Percentiles rank a stretch among this genome's conserved stretches.
Conservation (phyloP, 2,329 filamentous ascomycete species). For the Pseudocercospora eumusae region DNA sequence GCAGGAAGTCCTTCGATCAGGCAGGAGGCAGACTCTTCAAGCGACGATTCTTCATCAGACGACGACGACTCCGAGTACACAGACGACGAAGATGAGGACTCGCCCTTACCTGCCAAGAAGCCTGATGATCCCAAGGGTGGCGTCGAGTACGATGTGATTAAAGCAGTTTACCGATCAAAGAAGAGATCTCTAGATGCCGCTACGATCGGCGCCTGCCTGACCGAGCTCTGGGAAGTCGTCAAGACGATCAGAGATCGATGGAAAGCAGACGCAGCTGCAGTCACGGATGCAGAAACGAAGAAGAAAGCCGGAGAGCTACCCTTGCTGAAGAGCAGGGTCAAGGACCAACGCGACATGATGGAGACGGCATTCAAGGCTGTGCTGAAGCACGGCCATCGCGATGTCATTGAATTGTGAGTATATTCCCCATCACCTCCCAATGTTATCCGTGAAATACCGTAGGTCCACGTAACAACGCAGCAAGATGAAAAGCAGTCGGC, state of each 20-base stretch:
- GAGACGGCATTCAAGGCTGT: slow-evolving; percentile 53
- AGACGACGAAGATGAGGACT: slow-evolving; percentile 54
- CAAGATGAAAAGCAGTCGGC: not conserved
- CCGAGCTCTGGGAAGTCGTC: slow-evolving; percentile 61
- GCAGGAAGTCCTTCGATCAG: slow-evolving; percentile 26
- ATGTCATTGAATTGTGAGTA: slow-evolving; percentile 49
- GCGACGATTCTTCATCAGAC: slow-evolving; percentile 50
- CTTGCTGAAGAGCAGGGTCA: slow-evolving; percentile 58
- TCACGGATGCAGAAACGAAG: slow-evolving; percentile 60
- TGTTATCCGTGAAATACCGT: not conserved
- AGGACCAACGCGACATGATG: slow-evolving; percentile 59
- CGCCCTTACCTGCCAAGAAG: slow-evolving; percentile 56
- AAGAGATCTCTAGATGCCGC: slow-evolving; percentile 53
- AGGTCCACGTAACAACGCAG: not conserved
- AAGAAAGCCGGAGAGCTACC: slow-evolving; percentile 57
- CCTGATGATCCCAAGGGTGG: slow-evolving; percentile 55
- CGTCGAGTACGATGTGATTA: slow-evolving; percentile 61
- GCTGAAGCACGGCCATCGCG: slow-evolving; percentile 50
- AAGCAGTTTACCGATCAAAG: slow-evolving; percentile 61
- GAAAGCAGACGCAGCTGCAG: slow-evolving; percentile 59
- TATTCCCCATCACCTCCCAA: slow-evolving; percentile 13
- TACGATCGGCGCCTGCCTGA: slow-evolving; percentile 57
- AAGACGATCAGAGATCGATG: slow-evolving; percentile 62
- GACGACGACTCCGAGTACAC: slow-evolving; percentile 55
- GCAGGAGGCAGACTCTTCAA: slow-evolving; percentile 46